These are phyloP conservation scores for Umbilicaria muhlenbergii DNA, from an alignment of 495 filamentous ascomycete species.

Conservation along the genomic window DNA sequence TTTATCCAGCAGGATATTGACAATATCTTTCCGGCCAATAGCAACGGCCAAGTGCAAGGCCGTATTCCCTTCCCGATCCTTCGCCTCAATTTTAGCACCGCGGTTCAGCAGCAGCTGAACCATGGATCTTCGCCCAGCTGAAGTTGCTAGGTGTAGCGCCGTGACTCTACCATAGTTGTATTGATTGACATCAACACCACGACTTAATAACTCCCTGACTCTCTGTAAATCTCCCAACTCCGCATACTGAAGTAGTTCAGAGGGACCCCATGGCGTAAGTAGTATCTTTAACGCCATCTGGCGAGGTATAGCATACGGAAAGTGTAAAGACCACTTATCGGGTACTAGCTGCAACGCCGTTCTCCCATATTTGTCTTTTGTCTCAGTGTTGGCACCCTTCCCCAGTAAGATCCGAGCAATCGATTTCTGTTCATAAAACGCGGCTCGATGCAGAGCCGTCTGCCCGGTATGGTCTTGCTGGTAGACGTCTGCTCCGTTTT, in stretches of 20 bases:
- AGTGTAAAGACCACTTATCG: too few relatives aligned
- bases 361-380: too few relatives aligned
- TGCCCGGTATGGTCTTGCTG: background rate
- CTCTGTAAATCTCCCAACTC: too few relatives aligned
- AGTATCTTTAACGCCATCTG: too few relatives aligned
- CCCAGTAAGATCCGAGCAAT: constrained; percentile 8
- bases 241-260: too few relatives aligned
- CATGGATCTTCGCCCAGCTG: background rate
- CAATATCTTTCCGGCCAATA: background rate
- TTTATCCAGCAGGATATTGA: background rate
- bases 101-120: background rate
- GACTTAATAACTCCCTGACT: too few relatives aligned
- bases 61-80: background rate
- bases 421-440: background rate
- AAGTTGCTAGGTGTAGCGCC: background rate
- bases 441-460: constrained; percentile 16
- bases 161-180: background rate
- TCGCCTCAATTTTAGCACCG: background rate
- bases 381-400: constrained; percentile 6
- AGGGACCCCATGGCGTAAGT: too few relatives aligned
- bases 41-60: background rate
- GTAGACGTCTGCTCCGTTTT: constrained; percentile 13
- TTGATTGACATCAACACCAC: too few relatives aligned
- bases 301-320: too few relatives aligned
- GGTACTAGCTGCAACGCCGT: too few relatives aligned